Percentiles rank a stretch among this genome's conserved stretches.
These are phyloP conservation scores for Plectranthus barbatus DNA, from an alignment of 257 asterid genomes.

Conservation along the genomic window DNA sequence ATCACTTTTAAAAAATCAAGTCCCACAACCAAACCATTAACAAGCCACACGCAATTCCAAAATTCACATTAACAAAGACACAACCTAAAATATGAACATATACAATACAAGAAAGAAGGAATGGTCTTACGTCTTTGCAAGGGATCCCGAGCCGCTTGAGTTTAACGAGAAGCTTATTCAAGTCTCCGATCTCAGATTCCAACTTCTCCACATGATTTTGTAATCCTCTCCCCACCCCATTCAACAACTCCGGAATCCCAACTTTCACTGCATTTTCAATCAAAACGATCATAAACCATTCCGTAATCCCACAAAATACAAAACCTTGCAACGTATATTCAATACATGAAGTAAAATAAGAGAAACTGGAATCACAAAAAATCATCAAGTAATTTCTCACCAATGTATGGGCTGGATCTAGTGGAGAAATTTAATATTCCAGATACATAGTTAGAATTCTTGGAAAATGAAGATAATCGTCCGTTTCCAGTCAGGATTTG, in stretches of 20 bases:
- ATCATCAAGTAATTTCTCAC: constrained; percentile 20
- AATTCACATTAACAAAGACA: neutral
- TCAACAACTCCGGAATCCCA: constrained; percentile 83
- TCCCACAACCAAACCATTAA: neutral
- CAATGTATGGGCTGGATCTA: constrained; percentile 39
- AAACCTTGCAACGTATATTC: neutral
- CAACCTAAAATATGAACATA: neutral
- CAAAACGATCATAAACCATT: neutral
- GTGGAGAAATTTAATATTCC: constrained; percentile 43
- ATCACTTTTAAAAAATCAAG: neutral
- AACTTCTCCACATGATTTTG: constrained; percentile 57
- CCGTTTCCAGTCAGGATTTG: constrained; percentile 25
- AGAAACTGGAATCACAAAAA: neutral
- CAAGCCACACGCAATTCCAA: neutral
- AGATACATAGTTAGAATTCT: too few relatives aligned
- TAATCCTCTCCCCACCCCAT: constrained; percentile 70
- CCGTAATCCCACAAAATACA: neutral
- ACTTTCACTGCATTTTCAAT: constrained; percentile 49
- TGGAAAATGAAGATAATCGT: too few relatives aligned
- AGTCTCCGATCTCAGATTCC: constrained; percentile 66
- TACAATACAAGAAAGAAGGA: neutral
- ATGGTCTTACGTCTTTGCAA: constrained; percentile 53
- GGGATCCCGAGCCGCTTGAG: constrained; percentile 75
- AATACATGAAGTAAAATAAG: neutral
- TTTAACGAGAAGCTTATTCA: constrained; percentile 63